Evolutionary conservation across 2,329 filamentous ascomycete genomes (phyloP).

Genomic region (Coniochaeta prunicola): DNA sequence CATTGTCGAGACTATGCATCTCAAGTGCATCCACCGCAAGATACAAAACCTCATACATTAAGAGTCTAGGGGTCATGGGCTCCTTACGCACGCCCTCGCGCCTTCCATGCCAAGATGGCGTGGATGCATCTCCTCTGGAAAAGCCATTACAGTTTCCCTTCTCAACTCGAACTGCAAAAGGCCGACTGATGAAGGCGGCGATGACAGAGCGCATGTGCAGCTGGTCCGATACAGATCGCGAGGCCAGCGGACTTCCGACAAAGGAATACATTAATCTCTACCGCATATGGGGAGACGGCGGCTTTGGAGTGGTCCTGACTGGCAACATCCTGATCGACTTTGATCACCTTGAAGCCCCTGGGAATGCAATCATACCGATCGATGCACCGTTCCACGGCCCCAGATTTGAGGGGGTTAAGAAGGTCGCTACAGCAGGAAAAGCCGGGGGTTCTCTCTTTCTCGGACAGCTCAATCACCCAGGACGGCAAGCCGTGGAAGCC

Average conservation of each 20-base stretch:
- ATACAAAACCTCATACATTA: not conserved
- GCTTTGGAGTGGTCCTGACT: constrained; percentile 45
- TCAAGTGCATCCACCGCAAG: too few species aligned
- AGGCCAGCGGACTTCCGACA: constrained; percentile 34
- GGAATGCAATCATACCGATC: constrained; percentile 21
- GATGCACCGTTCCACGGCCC: constrained; percentile 36
- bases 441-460: constrained; percentile 30
- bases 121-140: constrained; percentile 24
- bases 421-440: constrained; percentile 27
- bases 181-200: constrained; percentile 57
- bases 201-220: constrained; percentile 59
- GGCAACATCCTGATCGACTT: constrained; percentile 39
- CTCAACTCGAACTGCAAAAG: constrained; percentile 48
- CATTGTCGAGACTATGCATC: too few species aligned
- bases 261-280: constrained; percentile 38
- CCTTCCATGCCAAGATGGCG: not conserved
- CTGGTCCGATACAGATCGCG: constrained; percentile 46
- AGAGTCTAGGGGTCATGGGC: not conserved
- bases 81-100: not conserved
- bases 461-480: constrained; percentile 55
- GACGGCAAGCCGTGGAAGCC: constrained; percentile 46
- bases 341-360: constrained; percentile 24
- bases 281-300: constrained; percentile 42
- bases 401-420: constrained; percentile 52
- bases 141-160: constrained; percentile 39